Evolutionary conservation across 352 stramenopile species (phyloP).

Genomic region (Globisporangium canariense): DNA sequence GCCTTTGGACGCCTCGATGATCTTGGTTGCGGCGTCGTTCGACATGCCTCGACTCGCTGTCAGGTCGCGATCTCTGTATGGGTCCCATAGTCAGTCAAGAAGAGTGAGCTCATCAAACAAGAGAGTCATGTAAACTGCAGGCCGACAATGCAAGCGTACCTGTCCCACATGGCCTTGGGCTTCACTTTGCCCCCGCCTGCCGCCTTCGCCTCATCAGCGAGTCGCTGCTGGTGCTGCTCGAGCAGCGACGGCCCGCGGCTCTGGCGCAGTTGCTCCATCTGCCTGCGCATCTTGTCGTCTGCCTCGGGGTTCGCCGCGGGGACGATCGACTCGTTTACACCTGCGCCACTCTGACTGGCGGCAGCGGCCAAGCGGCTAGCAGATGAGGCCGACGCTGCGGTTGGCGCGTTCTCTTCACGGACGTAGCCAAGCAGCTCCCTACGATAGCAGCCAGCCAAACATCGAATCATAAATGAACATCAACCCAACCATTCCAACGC

Average conservation of each 20-base stretch:
- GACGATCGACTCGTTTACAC: conserved; percentile 67
- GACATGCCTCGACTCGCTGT: conserved; percentile 57
- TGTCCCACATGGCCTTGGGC: conserved; percentile 46
- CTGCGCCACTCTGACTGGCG: conserved; percentile 5
- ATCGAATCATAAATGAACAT: background rate
- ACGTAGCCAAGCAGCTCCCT: conserved; percentile 84
- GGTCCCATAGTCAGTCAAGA: background rate
- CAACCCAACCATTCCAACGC: background rate
- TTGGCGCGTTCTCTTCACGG: conserved; percentile 62
- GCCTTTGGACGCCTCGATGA: conserved; percentile 72
- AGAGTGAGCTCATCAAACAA: conserved; percentile 1
- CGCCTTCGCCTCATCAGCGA: conserved; percentile 44
- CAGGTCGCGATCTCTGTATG: conserved; percentile 66
- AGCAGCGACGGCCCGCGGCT: conserved; percentile 66
- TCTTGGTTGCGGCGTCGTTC: conserved; percentile 57
- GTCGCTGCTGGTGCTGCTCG: conserved; percentile 72
- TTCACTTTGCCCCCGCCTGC: conserved; percentile 13
- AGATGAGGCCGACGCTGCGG: conserved; percentile 10
- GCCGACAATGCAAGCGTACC: conserved; percentile 27
- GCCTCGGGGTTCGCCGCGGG: conserved; percentile 59
- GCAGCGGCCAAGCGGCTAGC: conserved; percentile 17
- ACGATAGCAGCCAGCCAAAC: background rate
- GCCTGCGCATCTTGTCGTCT: conserved; percentile 61
- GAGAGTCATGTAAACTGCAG: background rate
- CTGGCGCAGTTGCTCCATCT: conserved; percentile 64